Conservation (phyloP, 2,329 filamentous ascomycete genomes). For the Fusarium scirpi region DNA sequence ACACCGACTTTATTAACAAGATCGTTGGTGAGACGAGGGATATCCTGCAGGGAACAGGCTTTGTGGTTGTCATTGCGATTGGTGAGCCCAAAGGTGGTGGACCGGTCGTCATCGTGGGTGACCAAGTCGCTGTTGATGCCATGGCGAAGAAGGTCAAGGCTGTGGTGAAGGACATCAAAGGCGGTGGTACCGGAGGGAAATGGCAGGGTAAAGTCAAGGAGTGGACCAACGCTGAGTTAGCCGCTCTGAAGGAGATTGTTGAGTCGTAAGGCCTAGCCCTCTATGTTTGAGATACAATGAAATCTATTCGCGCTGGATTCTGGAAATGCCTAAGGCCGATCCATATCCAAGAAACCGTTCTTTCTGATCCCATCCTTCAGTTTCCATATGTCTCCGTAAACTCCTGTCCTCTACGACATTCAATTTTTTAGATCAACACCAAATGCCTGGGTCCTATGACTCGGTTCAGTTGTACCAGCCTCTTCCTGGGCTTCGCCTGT, state of each 20-base stretch:
- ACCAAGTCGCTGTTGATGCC: conserved; percentile 35
- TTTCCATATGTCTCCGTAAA: not conserved
- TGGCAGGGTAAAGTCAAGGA: conserved; percentile 51
- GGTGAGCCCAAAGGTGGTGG: conserved; percentile 45
- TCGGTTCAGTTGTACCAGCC: not conserved
- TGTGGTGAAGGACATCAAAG: conserved; percentile 44
- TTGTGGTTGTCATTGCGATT: conserved; percentile 42
- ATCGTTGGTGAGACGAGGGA: conserved; percentile 45
- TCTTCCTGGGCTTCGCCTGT: conserved; percentile 5
- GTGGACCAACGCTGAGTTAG: conserved; percentile 45
- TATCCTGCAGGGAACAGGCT: conserved; percentile 14
- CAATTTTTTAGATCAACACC: conserved; percentile 5
- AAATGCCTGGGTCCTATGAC: not conserved
- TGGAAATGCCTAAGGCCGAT: too few species aligned
- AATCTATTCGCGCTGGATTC: not conserved
- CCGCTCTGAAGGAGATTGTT: conserved; percentile 37
- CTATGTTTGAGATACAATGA: not conserved
- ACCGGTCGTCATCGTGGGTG: conserved; percentile 44
- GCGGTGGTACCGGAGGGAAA: conserved; percentile 47
- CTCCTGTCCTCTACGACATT: not conserved
- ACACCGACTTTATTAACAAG: conserved; percentile 49
- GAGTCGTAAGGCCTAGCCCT: conserved; percentile 16
- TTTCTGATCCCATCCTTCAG: not conserved
- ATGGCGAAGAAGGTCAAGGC: conserved; percentile 37
- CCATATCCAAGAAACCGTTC: not conserved